Evolutionary conservation across 495 filamentous ascomycete genomes (phyloP).

Genomic region (Aspergillus saccharolyticus): DNA sequence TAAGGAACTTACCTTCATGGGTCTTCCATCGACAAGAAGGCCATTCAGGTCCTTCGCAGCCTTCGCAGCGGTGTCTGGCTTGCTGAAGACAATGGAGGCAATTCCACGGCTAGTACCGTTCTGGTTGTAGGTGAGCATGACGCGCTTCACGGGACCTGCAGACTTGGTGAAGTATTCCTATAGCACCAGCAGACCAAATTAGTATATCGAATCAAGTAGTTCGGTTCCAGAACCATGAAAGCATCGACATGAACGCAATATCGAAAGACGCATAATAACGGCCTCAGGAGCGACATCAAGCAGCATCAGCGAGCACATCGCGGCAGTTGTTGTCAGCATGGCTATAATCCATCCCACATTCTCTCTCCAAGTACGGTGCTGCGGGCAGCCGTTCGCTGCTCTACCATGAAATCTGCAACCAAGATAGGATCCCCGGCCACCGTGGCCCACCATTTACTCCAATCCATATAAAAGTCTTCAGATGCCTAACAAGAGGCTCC

Average conservation of each 20-base stretch:
- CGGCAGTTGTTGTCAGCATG: slow-evolving; percentile 41
- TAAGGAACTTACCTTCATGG: slow-evolving; percentile 69
- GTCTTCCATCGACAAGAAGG: slow-evolving; percentile 78
- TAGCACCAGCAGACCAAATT: slow-evolving; percentile 35
- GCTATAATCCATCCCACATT: not conserved
- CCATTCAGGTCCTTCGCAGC: slow-evolving; percentile 80
- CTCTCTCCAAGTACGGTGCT: not conserved
- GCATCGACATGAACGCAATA: slow-evolving; percentile 21
- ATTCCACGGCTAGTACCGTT: slow-evolving; percentile 87
- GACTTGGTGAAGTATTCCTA: slow-evolving; percentile 95
- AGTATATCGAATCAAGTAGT: slow-evolving; percentile 34
- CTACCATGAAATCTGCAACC: not conserved
- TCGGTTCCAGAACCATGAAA: slow-evolving; percentile 16
- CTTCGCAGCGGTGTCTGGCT: slow-evolving; percentile 70
- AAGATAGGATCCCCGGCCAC: not conserved
- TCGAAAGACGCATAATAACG: slow-evolving; percentile 26
- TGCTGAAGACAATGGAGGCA: slow-evolving; percentile 73
- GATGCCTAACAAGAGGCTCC: not conserved
- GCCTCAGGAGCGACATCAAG: slow-evolving; percentile 28
- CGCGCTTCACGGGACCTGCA: slow-evolving; percentile 83
- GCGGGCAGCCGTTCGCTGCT: not conserved
- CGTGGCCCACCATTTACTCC: not conserved
- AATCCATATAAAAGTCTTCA: not conserved
- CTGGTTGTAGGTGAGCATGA: slow-evolving; percentile 85
- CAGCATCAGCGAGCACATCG: slow-evolving; percentile 71